Evolutionary conservation across 306 rosid species (phyloP).

Genomic region (Calophaca sinica): DNA sequence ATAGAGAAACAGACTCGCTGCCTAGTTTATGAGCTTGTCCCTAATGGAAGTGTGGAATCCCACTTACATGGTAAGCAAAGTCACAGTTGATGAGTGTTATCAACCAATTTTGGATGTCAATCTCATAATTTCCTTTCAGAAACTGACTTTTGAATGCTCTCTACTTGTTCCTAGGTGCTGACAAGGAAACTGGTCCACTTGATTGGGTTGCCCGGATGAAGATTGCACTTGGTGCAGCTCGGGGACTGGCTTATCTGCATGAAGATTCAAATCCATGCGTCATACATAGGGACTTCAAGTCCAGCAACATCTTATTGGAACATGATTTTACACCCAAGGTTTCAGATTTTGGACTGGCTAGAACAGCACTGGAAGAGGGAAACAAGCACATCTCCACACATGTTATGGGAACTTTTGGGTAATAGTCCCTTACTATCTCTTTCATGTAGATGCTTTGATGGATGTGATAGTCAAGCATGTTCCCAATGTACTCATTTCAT

Average conservation of each 20-base stretch:
- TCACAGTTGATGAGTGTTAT: constrained; percentile 7
- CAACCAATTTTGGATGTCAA: not conserved
- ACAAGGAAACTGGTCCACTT: constrained; percentile 79
- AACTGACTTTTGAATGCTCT: constrained; percentile 21
- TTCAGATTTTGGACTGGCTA: constrained; percentile 93
- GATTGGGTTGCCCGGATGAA: constrained; percentile 85
- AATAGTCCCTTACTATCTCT: constrained; percentile 14
- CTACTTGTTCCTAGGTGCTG: constrained; percentile 61
- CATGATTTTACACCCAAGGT: constrained; percentile 83
- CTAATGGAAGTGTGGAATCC: constrained; percentile 90
- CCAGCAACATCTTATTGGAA: constrained; percentile 90
- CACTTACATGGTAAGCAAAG: constrained; percentile 79
- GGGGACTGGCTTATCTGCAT: constrained; percentile 87
- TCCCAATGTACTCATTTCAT: not conserved
- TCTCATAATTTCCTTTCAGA: not conserved
- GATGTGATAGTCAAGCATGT: constrained; percentile 2
- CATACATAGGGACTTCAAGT: constrained; percentile 89
- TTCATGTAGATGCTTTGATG: constrained; percentile 5
- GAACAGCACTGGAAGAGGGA: constrained; percentile 77
- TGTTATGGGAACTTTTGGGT: constrained; percentile 98
- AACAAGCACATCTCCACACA: constrained; percentile 85
- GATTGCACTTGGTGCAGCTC: constrained; percentile 92
- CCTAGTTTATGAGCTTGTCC: constrained; percentile 86
- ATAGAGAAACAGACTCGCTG: constrained; percentile 75
- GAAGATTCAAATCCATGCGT: constrained; percentile 94